A percentile compares a stretch with the other conserved stretches of the same genome.
These are phyloP conservation scores for Canna indica DNA, from an alignment of 176 grass and related monocot species.

Conservation along the genomic window DNA sequence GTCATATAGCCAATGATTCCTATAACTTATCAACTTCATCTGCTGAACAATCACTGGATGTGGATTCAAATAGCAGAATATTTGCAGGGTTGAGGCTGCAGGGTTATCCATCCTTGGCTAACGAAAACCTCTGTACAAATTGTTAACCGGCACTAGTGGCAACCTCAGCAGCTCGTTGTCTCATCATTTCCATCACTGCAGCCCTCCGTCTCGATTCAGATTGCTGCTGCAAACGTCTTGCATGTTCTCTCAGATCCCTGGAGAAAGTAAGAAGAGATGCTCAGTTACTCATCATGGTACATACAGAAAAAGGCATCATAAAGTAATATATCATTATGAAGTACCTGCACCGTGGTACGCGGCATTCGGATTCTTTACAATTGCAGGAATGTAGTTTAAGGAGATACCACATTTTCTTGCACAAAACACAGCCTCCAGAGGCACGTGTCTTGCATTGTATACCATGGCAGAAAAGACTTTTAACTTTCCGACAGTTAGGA, in stretches of 20 bases:
- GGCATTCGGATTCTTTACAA: conserved; percentile 88
- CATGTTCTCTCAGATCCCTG: conserved; percentile 97
- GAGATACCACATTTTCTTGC: conserved; percentile 86
- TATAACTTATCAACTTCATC: background rate
- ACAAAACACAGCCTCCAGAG: conserved; percentile 73
- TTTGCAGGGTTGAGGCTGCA: background rate
- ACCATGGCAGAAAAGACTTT: conserved; percentile 71
- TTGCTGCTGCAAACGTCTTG: conserved; percentile 90
- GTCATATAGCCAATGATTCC: background rate
- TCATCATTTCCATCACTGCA: conserved; percentile 99
- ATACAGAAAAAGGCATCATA: background rate
- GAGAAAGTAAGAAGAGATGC: conserved; percentile 13
- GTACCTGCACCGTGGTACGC: conserved; percentile 86
- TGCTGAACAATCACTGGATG: background rate
- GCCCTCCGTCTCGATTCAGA: conserved; percentile 89
- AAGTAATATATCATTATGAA: background rate
- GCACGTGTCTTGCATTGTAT: conserved; percentile 61
- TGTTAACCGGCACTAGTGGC: conserved; percentile 38
- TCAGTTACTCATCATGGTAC: conserved; percentile 4
- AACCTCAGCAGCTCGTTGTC: conserved; percentile 86
- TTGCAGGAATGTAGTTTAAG: conserved; percentile 86
- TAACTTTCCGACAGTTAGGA: conserved; percentile 67
- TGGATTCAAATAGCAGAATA: background rate
- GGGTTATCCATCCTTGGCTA: background rate
- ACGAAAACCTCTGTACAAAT: conserved; percentile 1